Base-by-base conservation (phyloP, 129 eudicot species). In the Centaurea solstitialis region DNA sequence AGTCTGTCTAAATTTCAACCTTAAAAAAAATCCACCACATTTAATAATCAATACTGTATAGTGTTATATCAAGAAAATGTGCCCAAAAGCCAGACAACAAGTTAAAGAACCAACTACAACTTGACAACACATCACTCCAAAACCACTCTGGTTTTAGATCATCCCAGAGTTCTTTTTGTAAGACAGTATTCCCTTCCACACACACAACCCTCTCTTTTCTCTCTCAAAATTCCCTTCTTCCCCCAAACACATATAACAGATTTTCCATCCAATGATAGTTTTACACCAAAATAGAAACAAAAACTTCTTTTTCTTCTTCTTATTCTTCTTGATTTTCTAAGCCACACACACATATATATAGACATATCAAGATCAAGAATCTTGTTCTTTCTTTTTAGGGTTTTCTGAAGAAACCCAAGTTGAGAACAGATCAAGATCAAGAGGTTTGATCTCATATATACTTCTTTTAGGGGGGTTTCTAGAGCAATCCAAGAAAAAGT, bases 81-180 rank as follows among this genome's bases (percentile, higher is more conserved):
- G 68, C 77, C 86, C 81, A 11, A 69, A 75, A 70, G 47, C 26
- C 82, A 77, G 86, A 77, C 86, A 83, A 28, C 26, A 62, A 68
- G 69, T 50, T 65, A 77, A 76, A 77, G 70, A 67, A 1, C 87
- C 89, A 86, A 84, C 85, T 83, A 24, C 74, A 71, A 15, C 61
- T 87, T 76, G 90, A 89, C 93, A 89, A 75, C 93, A 62, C 89
- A 89, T 75, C 77, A 75, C 39, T 79, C 28, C 78, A 66, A 85
- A 79, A 80, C 87, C 87, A 69, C 74, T 76, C 81, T 70, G 74
- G 82, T 83, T 86, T 71, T 70, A 82, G 74, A 83, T 79, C 50
- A 77, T 17, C 39, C 1, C 20, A 77, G 24, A 23, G 17, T 40
- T 67, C 75, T 66, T 82, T 84, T 71, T 61, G 37, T 6, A 62